A percentile compares a stretch with the other conserved stretches of the same genome.
Evolutionary conservation across 106 monocot species (phyloP).

Genomic region (Allium cepa): DNA sequence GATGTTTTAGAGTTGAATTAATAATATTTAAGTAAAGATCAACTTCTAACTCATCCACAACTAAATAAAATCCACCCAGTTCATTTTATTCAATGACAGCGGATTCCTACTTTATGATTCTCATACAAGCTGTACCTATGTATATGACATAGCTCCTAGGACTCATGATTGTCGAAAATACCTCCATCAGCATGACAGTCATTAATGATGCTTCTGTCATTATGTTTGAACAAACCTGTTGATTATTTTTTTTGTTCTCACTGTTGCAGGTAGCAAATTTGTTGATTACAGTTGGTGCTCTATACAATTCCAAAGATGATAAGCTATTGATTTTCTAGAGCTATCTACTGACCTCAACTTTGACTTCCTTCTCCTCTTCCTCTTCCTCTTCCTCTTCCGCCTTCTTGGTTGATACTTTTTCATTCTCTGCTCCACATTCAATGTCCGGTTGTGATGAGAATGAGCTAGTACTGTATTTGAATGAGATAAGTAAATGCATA

Average conservation of each 20-base stretch:
- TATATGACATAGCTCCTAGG: no score
- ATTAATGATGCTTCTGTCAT: conserved; percentile 27
- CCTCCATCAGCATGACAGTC: conserved; percentile 13
- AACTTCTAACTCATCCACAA: no score
- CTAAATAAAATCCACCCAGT: no score
- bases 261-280: conserved; percentile 66
- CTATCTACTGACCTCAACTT: conserved; percentile 63
- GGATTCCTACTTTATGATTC: no score
- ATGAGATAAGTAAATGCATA: conserved; percentile 61
- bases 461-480: conserved; percentile 53
- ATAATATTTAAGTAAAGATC: no score
- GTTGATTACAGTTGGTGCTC: conserved; percentile 57
- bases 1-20: no score
- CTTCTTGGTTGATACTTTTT: background rate
- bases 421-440: conserved; percentile 16
- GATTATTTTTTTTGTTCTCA: background rate
- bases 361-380: conserved; percentile 60
- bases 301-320: conserved; percentile 36
- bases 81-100: no score
- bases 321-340: no score
- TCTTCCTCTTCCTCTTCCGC: conserved; percentile 41
- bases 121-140: no score
- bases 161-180: no score
- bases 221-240: background rate
- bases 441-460: no score